Conservation (phyloP, 768 basidiomycete genomes). For the Hericium alpestre region DNA sequence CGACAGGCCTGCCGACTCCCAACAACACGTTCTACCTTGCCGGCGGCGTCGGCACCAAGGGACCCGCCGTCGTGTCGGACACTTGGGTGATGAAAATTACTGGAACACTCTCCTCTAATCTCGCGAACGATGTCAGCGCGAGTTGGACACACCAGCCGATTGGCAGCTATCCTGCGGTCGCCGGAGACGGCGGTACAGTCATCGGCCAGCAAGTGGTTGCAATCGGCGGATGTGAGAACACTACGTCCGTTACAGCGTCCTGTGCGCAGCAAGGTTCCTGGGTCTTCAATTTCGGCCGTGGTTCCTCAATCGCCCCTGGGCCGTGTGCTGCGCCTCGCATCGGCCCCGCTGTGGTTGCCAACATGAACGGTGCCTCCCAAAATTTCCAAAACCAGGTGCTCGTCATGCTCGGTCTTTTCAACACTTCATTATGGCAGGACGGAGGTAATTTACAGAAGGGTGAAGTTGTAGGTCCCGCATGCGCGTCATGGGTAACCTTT, state of each 20-base stretch:
- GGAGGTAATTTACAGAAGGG: conserved; percentile 47
- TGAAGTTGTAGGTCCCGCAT: conserved; percentile 51
- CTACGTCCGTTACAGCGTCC: conserved; percentile 25
- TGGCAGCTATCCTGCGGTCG: conserved; percentile 27
- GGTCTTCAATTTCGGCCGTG: conserved; percentile 54
- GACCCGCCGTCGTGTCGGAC: conserved; percentile 39
- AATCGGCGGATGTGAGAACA: conserved; percentile 50
- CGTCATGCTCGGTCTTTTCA: conserved; percentile 57
- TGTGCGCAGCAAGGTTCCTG: conserved; percentile 56
- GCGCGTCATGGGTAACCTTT: background rate
- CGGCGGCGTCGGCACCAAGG: conserved; percentile 51
- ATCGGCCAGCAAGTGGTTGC: conserved; percentile 41
- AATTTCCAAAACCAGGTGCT: conserved; percentile 57
- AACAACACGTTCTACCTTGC: conserved; percentile 67
- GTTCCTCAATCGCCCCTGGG: conserved; percentile 25
- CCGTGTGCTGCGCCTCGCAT: conserved; percentile 54
- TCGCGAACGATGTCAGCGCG: conserved; percentile 36
- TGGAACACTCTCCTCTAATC: conserved; percentile 63
- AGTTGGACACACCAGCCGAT: conserved; percentile 49
- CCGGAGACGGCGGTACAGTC: conserved; percentile 50
- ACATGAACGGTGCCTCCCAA: conserved; percentile 43
- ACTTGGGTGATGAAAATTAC: conserved; percentile 63
- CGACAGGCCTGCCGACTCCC: conserved; percentile 35
- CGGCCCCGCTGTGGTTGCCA: conserved; percentile 49
- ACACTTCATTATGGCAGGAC: conserved; percentile 59